Evolutionary conservation across 768 basidiomycete species (phyloP).

Genomic region (Boletellus ananiceps): DNA sequence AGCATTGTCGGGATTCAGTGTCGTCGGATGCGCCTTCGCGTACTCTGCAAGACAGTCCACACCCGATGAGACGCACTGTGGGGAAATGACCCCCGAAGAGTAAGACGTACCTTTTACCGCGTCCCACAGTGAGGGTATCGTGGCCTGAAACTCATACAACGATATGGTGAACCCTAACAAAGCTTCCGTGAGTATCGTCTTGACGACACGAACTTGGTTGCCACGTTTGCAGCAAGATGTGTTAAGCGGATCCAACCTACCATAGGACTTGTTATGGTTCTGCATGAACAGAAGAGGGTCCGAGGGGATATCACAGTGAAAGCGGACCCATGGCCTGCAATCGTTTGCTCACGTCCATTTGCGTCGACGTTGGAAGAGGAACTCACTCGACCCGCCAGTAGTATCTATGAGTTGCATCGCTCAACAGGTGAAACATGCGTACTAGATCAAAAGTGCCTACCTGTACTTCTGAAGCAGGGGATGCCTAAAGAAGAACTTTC

Average conservation of each 20-base stretch:
- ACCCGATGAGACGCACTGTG: conserved; percentile 27
- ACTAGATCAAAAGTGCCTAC: conserved; percentile 7
- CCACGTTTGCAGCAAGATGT: not conserved
- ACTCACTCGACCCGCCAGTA: conserved; percentile 30
- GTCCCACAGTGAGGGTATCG: conserved; percentile 62
- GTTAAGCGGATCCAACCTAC: conserved; percentile 19
- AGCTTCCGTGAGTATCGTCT: not conserved
- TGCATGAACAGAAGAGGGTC: conserved; percentile 58
- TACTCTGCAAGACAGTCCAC: conserved; percentile 22
- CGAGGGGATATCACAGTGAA: conserved; percentile 47
- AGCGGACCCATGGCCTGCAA: conserved; percentile 45
- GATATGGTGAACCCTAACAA: conserved; percentile 56
- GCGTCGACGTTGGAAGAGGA: conserved; percentile 30
- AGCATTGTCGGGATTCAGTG: conserved; percentile 49
- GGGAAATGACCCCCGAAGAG: conserved; percentile 25
- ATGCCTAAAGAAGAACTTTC: conserved; percentile 48
- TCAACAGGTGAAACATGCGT: not conserved
- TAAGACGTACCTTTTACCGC: conserved; percentile 47
- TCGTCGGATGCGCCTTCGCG: conserved; percentile 39
- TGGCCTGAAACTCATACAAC: conserved; percentile 56
- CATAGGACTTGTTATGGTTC: conserved; percentile 50
- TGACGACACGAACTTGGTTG: not conserved
- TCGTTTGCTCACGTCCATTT: conserved; percentile 19
- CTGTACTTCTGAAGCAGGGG: conserved; percentile 28
- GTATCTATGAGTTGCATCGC: conserved; percentile 12